A percentile compares a stretch with the other conserved stretches of the same genome.
These are phyloP conservation scores for Clitopilus hobsonii DNA, from an alignment of 768 basidiomycete genomes.

Conservation along the genomic window DNA sequence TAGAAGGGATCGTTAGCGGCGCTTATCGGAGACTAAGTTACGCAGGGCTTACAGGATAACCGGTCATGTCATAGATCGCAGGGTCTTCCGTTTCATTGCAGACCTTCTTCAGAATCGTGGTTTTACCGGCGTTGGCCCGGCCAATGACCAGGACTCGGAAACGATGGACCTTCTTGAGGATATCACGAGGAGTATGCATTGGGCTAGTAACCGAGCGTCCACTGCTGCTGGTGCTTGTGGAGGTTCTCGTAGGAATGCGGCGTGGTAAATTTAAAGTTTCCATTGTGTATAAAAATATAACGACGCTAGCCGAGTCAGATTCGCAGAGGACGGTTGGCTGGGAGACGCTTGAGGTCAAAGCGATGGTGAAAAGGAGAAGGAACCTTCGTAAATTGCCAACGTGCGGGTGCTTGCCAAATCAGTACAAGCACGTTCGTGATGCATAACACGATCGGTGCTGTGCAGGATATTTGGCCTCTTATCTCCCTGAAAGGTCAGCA, in stretches of 20 bases:
- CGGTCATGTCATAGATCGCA: constrained; percentile 15
- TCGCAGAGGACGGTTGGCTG: too few relatives aligned
- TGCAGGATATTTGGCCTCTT: too few relatives aligned
- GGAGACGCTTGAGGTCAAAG: too few relatives aligned
- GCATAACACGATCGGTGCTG: too few relatives aligned
- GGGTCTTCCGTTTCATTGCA: constrained; percentile 29
- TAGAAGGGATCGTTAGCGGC: background rate
- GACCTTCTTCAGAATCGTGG: constrained; percentile 32
- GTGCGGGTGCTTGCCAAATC: background rate
- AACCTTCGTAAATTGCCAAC: too few relatives aligned
- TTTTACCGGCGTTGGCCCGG: constrained; percentile 35
- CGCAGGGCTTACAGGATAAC: constrained; percentile 14
- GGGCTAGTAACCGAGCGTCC: background rate
- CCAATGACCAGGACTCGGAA: constrained; percentile 39
- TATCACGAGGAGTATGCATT: constrained; percentile 1
- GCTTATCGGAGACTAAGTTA: background rate
- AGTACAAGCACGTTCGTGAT: background rate
- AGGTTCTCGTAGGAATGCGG: constrained; percentile 1
- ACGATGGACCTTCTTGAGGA: constrained; percentile 17
- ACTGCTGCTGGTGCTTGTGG: background rate
- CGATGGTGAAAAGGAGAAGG: too few relatives aligned
- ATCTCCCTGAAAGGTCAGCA: background rate
- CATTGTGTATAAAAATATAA: background rate
- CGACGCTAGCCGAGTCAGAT: background rate
- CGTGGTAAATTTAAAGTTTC: background rate